Base-by-base conservation (phyloP, 2,329 filamentous ascomycete genomes). In the Nothomitra cinnamomea region DNA sequence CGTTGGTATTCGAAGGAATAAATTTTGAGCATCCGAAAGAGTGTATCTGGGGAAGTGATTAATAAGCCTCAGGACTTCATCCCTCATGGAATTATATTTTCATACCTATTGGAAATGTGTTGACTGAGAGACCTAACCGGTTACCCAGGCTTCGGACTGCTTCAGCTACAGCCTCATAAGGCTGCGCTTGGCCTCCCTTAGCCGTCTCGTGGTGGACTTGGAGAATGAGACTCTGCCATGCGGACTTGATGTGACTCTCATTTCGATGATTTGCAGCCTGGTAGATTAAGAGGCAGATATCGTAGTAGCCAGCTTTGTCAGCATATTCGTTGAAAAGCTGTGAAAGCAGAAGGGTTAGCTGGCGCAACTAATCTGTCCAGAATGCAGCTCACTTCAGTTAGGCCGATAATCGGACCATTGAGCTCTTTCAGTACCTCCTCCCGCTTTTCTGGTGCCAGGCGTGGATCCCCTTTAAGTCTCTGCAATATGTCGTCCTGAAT, bases 311-410 rank as follows among this genome's bases (percentile, higher is more conserved):
- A 1, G 87, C 92, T 62, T 87, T 83, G 63, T 95, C 89, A 54
- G 89, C 87, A 62, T 88, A 98, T 58, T 80, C 73, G 64, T 96
- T 94, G 70, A 87, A 98, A n/a, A 98, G 79, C 81, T 94, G 25
- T 17, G 15, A 28, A 48, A 49, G 64, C 57, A 49, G 28, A 35
- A 45, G 17, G 42, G 59, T 51, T 48, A 40, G 41, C 49, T 8
- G 19, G 38, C 7, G 15, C 21, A 21, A 25, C 2, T 47, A 32
- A 22, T 41, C 15, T 48, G 38, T 40, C 22, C 19, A 5, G 41
- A 13, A 13, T 56, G 38, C 22, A 3, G 73, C 82, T 71, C 76
- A 92, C 87, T 60, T 82, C 79, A 57, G 82, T 86, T 36, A 96
- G 72, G 55, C 79, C 75, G 60, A 85, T 75, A 50, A 96, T 84